Percentiles rank a stretch among this genome's conserved stretches.
Evolutionary conservation across 208 protist genomes (phyloP).

Genomic region (Kentomonas sorsogonicus): DNA sequence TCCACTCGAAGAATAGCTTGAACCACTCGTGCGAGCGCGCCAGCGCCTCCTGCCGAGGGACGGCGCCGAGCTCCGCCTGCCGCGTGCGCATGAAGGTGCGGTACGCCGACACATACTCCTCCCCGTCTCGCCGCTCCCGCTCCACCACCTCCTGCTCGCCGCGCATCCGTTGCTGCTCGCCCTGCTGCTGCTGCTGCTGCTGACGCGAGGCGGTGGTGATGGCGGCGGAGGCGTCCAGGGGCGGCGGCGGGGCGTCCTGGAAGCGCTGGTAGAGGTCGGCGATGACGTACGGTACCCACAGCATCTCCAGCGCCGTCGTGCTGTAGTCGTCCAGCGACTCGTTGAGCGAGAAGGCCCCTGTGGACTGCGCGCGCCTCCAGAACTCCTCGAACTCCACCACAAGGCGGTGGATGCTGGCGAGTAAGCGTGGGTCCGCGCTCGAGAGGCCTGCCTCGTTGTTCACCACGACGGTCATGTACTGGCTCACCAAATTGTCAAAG

Average conservation of each 20-base stretch:
- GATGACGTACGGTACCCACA: conserved; percentile 80
- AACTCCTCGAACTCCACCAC: conserved; percentile 59
- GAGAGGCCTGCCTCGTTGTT: conserved; percentile 18
- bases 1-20: conserved; percentile 71
- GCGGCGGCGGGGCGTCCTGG: conserved; percentile 25
- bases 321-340: conserved; percentile 80
- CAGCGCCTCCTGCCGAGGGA: conserved; percentile 65
- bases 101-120: neutral
- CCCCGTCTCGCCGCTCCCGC: neutral
- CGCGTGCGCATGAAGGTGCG: conserved; percentile 2
- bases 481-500: conserved; percentile 42
- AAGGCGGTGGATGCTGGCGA: conserved; percentile 24
- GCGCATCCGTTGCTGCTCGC: conserved; percentile 12
- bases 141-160: conserved; percentile 4
- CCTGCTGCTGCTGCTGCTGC: conserved; percentile 9
- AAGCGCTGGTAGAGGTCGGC: conserved; percentile 80
- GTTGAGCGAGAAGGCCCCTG: conserved; percentile 73
- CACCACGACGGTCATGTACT: conserved; percentile 41
- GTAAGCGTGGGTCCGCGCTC: conserved; percentile 25
- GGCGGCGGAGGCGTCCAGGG: neutral
- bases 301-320: conserved; percentile 73
- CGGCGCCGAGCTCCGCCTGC: conserved; percentile 16
- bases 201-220: neutral
- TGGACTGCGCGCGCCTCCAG: conserved; percentile 47
- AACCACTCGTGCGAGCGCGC: conserved; percentile 60